Evolutionary conservation across 352 stramenopile species (phyloP).

Genomic region (Phytopythium helicoides): DNA sequence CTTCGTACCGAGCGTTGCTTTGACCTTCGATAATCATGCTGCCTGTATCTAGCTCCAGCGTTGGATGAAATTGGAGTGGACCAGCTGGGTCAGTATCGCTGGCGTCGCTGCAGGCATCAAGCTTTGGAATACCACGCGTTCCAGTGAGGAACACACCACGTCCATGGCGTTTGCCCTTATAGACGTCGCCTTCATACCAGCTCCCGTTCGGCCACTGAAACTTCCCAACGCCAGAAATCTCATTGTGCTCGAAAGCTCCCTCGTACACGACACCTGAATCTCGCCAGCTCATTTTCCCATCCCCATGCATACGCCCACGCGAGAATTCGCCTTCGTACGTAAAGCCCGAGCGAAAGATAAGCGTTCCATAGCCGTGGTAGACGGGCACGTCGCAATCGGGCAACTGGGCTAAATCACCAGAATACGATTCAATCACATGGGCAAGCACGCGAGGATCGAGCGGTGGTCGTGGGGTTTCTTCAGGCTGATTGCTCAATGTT

Average conservation of each 20-base stretch:
- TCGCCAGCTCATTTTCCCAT: slow-evolving; percentile 61
- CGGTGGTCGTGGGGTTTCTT: too few relatives aligned
- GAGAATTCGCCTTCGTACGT: slow-evolving; percentile 66
- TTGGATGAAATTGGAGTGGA: too few relatives aligned
- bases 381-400: slow-evolving; percentile 45
- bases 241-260: slow-evolving; percentile 70
- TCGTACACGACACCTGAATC: slow-evolving; percentile 57
- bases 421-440: slow-evolving; percentile 46
- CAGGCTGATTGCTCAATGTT: too few relatives aligned
- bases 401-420: slow-evolving; percentile 42
- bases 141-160: slow-evolving; percentile 59
- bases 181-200: slow-evolving; percentile 73
- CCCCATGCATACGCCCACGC: slow-evolving; percentile 72
- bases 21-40: slow-evolving; percentile 10
- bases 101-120: slow-evolving; percentile 2
- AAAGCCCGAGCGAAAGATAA: slow-evolving; percentile 64
- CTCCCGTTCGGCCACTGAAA: slow-evolving; percentile 85
- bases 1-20: slow-evolving; percentile 72
- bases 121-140: slow-evolving; percentile 12
- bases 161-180: slow-evolving; percentile 68
- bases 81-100: too few relatives aligned
- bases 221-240: slow-evolving; percentile 53
- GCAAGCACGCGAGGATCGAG: slow-evolving; percentile 61
- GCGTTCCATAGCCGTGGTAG: slow-evolving; percentile 54
- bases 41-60: neutral